Conservation (phyloP, 495 filamentous ascomycete genomes). For the Mytilinidion resinicola region DNA sequence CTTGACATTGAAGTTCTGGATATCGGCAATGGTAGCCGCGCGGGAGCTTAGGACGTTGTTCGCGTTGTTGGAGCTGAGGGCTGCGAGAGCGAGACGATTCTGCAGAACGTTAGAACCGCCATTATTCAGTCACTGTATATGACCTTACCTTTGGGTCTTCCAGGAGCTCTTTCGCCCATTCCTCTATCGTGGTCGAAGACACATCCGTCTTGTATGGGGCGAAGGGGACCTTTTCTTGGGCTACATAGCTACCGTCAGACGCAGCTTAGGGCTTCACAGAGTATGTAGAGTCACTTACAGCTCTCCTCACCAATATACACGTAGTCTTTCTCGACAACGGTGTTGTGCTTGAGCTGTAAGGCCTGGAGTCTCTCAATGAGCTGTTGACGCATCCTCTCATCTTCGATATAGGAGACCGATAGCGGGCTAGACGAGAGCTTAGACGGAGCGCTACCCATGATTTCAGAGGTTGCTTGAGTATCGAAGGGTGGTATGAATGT, state of each 20-base stretch:
- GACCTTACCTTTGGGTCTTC: conserved; percentile 54
- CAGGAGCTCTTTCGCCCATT: conserved; percentile 57
- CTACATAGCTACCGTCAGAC: not conserved
- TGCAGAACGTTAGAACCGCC: conserved; percentile 11
- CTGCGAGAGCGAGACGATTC: conserved; percentile 63
- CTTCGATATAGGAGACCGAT: not conserved
- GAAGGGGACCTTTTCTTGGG: not conserved
- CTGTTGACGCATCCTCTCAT: conserved; percentile 36
- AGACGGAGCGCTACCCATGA: conserved; percentile 47
- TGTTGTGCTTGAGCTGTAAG: conserved; percentile 30
- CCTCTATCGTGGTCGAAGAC: conserved; percentile 40
- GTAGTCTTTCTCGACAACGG: conserved; percentile 41
- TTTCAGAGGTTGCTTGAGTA: not conserved
- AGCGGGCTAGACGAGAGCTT: conserved; percentile 23
- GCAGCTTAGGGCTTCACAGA: not conserved
- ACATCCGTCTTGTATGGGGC: conserved; percentile 31
- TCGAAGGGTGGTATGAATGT: too few species aligned
- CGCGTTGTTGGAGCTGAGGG: conserved; percentile 52
- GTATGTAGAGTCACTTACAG: conserved; percentile 4
- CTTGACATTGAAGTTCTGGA: conserved; percentile 73
- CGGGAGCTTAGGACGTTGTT: conserved; percentile 48
- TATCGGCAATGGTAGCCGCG: conserved; percentile 50
- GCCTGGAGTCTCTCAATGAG: conserved; percentile 40
- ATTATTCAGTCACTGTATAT: not conserved
- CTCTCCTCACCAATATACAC: conserved; percentile 38